Base-by-base conservation (phyloP, 2,329 filamentous ascomycete species). In the Torrubiella hemipterigena region DNA sequence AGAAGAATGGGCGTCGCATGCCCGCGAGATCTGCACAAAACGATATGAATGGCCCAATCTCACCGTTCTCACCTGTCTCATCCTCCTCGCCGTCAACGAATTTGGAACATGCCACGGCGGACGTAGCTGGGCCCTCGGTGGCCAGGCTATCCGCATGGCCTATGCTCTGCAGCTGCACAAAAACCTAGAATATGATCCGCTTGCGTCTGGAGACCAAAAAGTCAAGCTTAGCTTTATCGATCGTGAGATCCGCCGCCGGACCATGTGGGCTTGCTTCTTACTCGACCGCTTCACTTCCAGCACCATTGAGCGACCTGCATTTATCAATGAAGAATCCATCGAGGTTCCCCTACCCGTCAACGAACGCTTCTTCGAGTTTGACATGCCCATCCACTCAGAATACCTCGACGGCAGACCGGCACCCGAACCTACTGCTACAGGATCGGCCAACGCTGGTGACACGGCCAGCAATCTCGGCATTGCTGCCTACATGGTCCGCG, bases 261-360 rank as follows among this genome's bases (percentile, higher is more conserved):
- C 86, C 3, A 96, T 98, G 89, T 98, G 91, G 91, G 83, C 87
- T 10, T 96, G 89, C 50, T 94, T 94, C 48, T 56, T 95, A 34
- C 95, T 96, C 87, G 91, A 98, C 51, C 77, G 89, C 1, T 95
- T 95, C 63, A 95, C 93, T 55, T 95, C 89, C 1, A 95, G 87
- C 2, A 89, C 91, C 3, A 93, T 85, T 3, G 87, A 95, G 46
- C 72, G 89, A 22, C 91, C 91, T 14, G 83, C 85, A 32, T 94
- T 95, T 43, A 80, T 94, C 33, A 80, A 83, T 42, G 86, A 95
- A 52, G 83, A 91, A 42, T 84, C 83, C 33, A 71, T 96, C 38
- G 79, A 85, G 42, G 84, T 95, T 12, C 89, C 91, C 40, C 60
- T 98, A 16, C 91, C 91, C 0, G 82, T 95, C 45, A 87, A 83